Evolutionary conservation across 345 rosid genomes (phyloP), one percentile per base, ranked within the genome.

Genomic region (Salix arbutifolia): DNA sequence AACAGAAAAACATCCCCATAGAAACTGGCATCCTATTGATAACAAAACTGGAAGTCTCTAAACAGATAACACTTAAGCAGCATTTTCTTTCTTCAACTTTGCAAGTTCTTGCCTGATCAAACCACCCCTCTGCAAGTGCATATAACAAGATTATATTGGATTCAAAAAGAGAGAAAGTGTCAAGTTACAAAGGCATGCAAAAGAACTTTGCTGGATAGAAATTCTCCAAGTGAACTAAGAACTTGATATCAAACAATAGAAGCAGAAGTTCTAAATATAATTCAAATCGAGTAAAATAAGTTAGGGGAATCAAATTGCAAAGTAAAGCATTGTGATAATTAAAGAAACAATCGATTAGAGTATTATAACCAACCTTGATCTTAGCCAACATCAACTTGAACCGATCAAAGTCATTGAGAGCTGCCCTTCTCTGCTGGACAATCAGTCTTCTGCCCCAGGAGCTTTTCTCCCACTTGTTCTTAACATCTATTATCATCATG

Each of bases 301-400:
- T 6, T 6, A 44, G 67, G 12, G 18, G 8, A 14, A 1, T 5
- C 16, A 6, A 40, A 10, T 56, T 8, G 1, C 5, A 9, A 56
- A n/a, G 13, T 1, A 56, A 52, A 18, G 21, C 23, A 52, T 19
- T 18, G n/a, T 18, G n/a, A 52, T 19, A 19, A 0, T 52, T 52
- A 0, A 19, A 52, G 23, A 52, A 2, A 19, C 58, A 52, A 56
- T 58, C 14, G 3, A n/a, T 58, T n/a, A 58, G 0, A 8, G 18
- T 7, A 53, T 4, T 6, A n/a, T 26, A 26, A 48, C 76, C 11
- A 56, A 91, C 95, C 98, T 94, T 94, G 86, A 94, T 91, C 87
- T 88, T 91, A 18, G 98, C 95, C 85, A 94, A 60, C 98, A 94
- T 94, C 77, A 92, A 33, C 87, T 89, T 94, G 86, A 91, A 94